Conservation (phyloP, 2,329 filamentous ascomycete species). For the Talaromyces albobiverticillius region DNA sequence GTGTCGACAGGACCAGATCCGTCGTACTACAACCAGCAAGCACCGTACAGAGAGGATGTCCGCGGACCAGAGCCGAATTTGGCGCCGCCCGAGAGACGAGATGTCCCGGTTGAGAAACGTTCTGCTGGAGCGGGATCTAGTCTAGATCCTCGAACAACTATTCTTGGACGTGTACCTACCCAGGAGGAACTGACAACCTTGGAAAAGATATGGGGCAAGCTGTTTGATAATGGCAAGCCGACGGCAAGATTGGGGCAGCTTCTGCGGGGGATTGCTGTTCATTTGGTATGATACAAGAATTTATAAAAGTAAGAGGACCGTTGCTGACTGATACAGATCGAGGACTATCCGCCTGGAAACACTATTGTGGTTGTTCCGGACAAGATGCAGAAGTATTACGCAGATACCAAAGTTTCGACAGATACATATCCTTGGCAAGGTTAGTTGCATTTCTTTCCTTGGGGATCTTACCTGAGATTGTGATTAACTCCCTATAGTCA, state of each 20-base stretch:
- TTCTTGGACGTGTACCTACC: slow-evolving; percentile 37
- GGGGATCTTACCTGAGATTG: too few relatives aligned
- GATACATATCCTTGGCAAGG: slow-evolving; percentile 70
- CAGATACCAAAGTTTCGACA: slow-evolving; percentile 59
- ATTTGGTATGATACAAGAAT: slow-evolving; percentile 56
- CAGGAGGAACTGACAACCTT: slow-evolving; percentile 55
- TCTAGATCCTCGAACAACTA: slow-evolving; percentile 35
- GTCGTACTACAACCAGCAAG: slow-evolving; percentile 9
- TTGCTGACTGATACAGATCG: slow-evolving; percentile 50
- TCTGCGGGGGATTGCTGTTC: slow-evolving; percentile 68
- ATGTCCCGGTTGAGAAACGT: slow-evolving; percentile 2
- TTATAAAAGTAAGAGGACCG: background rate
- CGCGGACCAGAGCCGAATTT: background rate
- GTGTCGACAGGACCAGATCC: slow-evolving; percentile 9
- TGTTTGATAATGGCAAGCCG: slow-evolving; percentile 68
- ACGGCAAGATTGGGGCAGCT: slow-evolving; percentile 69
- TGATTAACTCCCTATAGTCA: slow-evolving; percentile 34
- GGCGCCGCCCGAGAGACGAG: slow-evolving; percentile 10
- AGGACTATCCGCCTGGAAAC: slow-evolving; percentile 64
- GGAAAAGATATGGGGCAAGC: slow-evolving; percentile 71
- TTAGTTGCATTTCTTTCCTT: slow-evolving; percentile 34
- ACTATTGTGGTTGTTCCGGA: slow-evolving; percentile 71
- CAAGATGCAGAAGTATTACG: slow-evolving; percentile 74
- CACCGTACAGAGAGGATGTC: slow-evolving; percentile 2
- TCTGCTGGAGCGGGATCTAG: slow-evolving; percentile 10